phyloP scores from a whole-genome alignment of 768 basidiomycete genomes.

The Pluteus cervinus region DNA sequence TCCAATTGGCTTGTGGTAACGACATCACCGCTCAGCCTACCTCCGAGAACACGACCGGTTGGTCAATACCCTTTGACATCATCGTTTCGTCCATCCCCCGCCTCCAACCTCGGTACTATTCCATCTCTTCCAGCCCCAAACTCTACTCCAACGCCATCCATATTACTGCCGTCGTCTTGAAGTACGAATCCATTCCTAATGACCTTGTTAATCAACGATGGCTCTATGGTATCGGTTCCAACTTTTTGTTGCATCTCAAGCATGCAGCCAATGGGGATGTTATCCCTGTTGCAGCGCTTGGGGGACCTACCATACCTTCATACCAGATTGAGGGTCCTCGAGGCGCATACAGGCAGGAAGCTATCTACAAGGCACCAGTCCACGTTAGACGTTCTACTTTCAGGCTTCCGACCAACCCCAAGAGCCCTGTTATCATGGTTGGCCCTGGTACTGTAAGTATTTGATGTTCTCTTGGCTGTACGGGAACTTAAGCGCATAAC shows the following conservation, averaged over 20 bases:
- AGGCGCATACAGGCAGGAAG: conserved; percentile 68
- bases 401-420: conserved; percentile 94
- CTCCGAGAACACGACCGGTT: conserved; percentile 71
- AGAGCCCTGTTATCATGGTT: conserved; percentile 98
- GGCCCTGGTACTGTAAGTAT: conserved; percentile 91
- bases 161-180: conserved; percentile 92
- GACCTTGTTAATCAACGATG: conserved; percentile 51
- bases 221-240: conserved; percentile 89
- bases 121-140: conserved; percentile 97
- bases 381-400: conserved; percentile 97
- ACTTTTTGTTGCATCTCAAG: conserved; percentile 93
- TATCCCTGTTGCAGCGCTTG: conserved; percentile 32
- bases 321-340: conserved; percentile 92
- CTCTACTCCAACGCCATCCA: conserved; percentile 86
- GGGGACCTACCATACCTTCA: conserved; percentile 44
- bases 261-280: conserved; percentile 59
- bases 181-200: conserved; percentile 69
- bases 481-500: conserved; percentile 1
- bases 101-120: conserved; percentile 96
- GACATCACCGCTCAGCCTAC: conserved; percentile 52
- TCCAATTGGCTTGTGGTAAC: conserved; percentile 86
- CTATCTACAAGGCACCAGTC: conserved; percentile 78
- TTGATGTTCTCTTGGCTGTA: conserved; percentile 1
- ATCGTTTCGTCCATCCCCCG: conserved; percentile 91
- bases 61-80: conserved; percentile 95